Percentiles rank a stretch among this genome's conserved stretches.
Evolutionary conservation across 1,284 basidiomycete genomes (phyloP).

Genomic region (Pseudozyma hubeiensis): DNA sequence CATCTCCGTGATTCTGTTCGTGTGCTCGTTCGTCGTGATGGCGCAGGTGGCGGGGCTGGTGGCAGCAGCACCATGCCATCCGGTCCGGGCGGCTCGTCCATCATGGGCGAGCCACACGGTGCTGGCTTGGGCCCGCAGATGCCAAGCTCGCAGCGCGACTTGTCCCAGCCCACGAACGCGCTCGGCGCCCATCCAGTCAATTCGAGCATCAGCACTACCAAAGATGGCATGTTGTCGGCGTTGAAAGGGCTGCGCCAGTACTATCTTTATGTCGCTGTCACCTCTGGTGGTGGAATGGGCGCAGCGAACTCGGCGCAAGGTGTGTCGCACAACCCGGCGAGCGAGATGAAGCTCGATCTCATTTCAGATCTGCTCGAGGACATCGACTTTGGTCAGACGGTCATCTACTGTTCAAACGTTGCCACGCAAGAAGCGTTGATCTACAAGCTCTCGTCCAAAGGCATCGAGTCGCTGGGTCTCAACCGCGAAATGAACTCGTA

Average conservation of each 20-base stretch:
- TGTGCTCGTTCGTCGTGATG: conserved; percentile 94
- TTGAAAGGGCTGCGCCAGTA: conserved; percentile 61
- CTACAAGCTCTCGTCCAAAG: conserved; percentile 85
- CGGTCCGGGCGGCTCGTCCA: conserved; percentile 6
- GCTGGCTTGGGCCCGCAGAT: conserved; percentile 21
- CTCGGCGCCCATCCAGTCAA: conserved; percentile 55
- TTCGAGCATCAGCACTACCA: conserved; percentile 39
- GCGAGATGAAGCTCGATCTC: conserved; percentile 97
- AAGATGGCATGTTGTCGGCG: conserved; percentile 50
- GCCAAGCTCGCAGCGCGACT: conserved; percentile 71
- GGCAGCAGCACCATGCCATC: conserved; percentile 20
- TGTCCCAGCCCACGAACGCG: conserved; percentile 74
- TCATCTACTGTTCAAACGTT: conserved; percentile 65
- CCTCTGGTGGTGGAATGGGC: conserved; percentile 77
- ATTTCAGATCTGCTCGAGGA: conserved; percentile 93
- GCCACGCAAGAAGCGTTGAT: conserved; percentile 68
- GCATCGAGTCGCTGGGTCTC: conserved; percentile 81
- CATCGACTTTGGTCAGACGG: conserved; percentile 73
- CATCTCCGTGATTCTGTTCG: conserved; percentile 93
- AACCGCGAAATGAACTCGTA: conserved; percentile 85
- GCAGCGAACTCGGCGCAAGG: conserved; percentile 87
- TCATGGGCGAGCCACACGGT: conserved; percentile 11
- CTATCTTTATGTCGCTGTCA: conserved; percentile 63
- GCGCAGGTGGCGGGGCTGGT: conserved; percentile 22
- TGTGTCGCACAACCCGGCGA: conserved; percentile 79